These are phyloP conservation scores for Metschnikowia koreensis DNA, from an alignment of 805 yeast genomes.

Conservation along the genomic window DNA sequence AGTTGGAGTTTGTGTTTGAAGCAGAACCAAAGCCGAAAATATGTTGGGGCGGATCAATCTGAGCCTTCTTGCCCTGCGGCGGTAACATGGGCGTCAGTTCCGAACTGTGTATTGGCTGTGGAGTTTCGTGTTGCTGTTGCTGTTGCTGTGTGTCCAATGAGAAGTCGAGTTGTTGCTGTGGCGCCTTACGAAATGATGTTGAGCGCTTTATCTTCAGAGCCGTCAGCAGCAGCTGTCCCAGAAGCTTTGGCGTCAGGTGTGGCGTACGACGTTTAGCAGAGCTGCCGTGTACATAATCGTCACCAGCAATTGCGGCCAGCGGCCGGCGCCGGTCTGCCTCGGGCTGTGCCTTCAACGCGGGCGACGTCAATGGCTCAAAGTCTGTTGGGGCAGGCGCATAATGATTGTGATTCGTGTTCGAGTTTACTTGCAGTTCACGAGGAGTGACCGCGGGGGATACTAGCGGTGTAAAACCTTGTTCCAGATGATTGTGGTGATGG, in stretches of 20 bases:
- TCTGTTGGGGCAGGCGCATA: conserved; percentile 21
- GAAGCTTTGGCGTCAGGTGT: conserved; percentile 42
- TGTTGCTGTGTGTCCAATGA: conserved; percentile 28
- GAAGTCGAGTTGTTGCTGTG: conserved; percentile 13
- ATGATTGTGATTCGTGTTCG: conserved; percentile 17
- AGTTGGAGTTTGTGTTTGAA: neutral
- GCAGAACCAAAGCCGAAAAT: neutral
- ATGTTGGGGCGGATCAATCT: conserved; percentile 16
- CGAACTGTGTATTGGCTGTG: conserved; percentile 2
- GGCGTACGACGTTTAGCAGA: conserved; percentile 41
- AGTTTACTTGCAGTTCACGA: conserved; percentile 37
- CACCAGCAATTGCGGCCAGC: conserved; percentile 33
- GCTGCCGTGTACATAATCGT: conserved; percentile 19
- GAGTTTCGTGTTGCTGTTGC: neutral
- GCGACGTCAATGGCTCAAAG: conserved; percentile 63
- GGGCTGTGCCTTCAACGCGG: conserved; percentile 55
- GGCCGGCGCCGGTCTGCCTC: conserved; percentile 30
- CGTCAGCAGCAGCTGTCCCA: conserved; percentile 30
- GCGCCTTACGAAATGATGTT: conserved; percentile 27
- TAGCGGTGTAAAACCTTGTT: conserved; percentile 69
- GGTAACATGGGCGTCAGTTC: conserved; percentile 37
- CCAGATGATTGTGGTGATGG: conserved; percentile 17
- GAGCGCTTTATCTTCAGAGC: conserved; percentile 30
- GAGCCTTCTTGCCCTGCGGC: conserved; percentile 33
- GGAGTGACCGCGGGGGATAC: conserved; percentile 78